Evolutionary conservation across 176 grass and related monocot genomes (phyloP).

Genomic region (sorghum (Sorghum bicolor)): Sorghum_bicolor_NCBIv3 NC_012870.2:5815501-5816000

Average conservation of each 20-base stretch:
- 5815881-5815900: not conserved
- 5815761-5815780: not conserved
- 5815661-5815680: not conserved
- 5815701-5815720: not conserved
- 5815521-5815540: not conserved
- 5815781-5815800: not conserved
- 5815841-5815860: not conserved
- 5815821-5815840: no score
- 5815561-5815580: constrained; percentile 23
- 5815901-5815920: not conserved
- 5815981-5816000: not conserved
- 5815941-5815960: not conserved
- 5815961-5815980: not conserved
- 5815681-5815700: not conserved
- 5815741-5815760: not conserved
- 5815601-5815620: not conserved
- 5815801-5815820: not conserved
- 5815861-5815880: not conserved
- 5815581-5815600: not conserved
- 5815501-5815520: not conserved
- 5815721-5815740: not conserved
- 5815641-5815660: not conserved
- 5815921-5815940: not conserved
- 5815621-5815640: not conserved
- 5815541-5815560: constrained; percentile 41